Base-by-base conservation (phyloP, 768 basidiomycete genomes). In the Rhizopogon sp. region DNA sequence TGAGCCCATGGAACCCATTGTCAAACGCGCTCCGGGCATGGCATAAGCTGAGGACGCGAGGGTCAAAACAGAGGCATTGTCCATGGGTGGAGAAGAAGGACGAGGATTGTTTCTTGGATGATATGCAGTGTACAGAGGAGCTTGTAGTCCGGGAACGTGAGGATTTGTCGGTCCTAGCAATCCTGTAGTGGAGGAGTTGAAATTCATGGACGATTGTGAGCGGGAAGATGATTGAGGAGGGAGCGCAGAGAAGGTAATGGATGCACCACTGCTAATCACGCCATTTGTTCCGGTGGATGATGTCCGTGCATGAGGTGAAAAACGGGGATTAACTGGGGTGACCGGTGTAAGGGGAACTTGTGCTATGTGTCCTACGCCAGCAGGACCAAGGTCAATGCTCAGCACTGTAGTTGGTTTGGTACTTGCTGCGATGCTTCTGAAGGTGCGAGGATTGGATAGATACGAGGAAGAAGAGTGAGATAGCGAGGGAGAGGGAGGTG, bases 71-170 rank as follows among this genome's bases (percentile, higher is more conserved):
- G 91, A 94, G 2, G 96, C 96, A 65, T 98, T 94, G 64, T 95
- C 93, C 43, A 84, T 76, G 1, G 96, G 95, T 20, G 92, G 88
- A 6, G 91, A 91, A 14, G 88, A 88, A 22, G 97, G 96, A 22
- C 90, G 84, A 1, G 96, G 96, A 65, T 99, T 99, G 70, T 97
- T 92, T 44, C 93, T 83, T 9, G 96, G 95, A 72, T 98, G 93
- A 52, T 92, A 93, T n/a, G 82, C 74, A 0, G 93, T 93, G 67
- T 96, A 93, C 37, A 88, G 79, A 0, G 95, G 96, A 8, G 92
- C 91, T 65, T 94, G 91, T 16, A 88, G 58, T 31, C 67, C 63
- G 55, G 68, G 66, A 8, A 59, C 59, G 22, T 49, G 47, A 16
- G 47, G 16, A 37, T 9, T 10, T 20, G 64, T 58, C 50, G 60